These are phyloP conservation scores for Talaromyces liani DNA, from an alignment of 495 filamentous ascomycete genomes.

Conservation along the genomic window DNA sequence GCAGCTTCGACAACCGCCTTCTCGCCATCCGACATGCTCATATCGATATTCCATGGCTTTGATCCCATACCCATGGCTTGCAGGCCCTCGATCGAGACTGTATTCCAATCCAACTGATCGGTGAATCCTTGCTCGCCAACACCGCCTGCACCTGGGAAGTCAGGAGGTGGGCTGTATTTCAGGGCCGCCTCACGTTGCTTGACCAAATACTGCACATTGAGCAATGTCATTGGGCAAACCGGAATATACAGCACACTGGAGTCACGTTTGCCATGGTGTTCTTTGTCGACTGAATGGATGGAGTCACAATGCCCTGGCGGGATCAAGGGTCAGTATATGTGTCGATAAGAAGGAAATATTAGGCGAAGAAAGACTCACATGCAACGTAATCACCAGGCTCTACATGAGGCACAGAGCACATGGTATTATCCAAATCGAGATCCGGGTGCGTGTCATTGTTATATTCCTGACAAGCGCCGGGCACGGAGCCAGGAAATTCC, in stretches of 20 bases:
- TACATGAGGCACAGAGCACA: constrained; percentile 65
- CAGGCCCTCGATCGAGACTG: constrained; percentile 25
- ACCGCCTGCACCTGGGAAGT: constrained; percentile 53
- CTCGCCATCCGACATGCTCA: background rate
- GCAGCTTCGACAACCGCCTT: background rate
- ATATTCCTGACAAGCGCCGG: constrained; percentile 71
- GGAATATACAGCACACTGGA: constrained; percentile 73
- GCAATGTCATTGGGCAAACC: constrained; percentile 58
- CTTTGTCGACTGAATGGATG: constrained; percentile 51
- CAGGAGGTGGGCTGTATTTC: constrained; percentile 23
- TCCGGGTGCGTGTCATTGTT: constrained; percentile 59
- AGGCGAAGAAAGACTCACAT: constrained; percentile 44
- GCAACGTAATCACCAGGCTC: constrained; percentile 69
- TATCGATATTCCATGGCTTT: constrained; percentile 20
- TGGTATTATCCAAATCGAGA: constrained; percentile 51
- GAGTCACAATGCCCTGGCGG: constrained; percentile 1
- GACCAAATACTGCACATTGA: constrained; percentile 51
- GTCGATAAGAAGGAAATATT: background rate
- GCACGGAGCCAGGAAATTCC: constrained; percentile 66
- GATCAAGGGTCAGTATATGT: background rate
- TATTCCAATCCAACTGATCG: constrained; percentile 11
- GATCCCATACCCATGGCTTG: constrained; percentile 42
- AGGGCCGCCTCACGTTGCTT: constrained; percentile 43
- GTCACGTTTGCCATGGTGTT: constrained; percentile 55
- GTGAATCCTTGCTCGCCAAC: constrained; percentile 23